Base-by-base conservation (phyloP, 768 basidiomycete genomes). In the Suillus discolor region DNA sequence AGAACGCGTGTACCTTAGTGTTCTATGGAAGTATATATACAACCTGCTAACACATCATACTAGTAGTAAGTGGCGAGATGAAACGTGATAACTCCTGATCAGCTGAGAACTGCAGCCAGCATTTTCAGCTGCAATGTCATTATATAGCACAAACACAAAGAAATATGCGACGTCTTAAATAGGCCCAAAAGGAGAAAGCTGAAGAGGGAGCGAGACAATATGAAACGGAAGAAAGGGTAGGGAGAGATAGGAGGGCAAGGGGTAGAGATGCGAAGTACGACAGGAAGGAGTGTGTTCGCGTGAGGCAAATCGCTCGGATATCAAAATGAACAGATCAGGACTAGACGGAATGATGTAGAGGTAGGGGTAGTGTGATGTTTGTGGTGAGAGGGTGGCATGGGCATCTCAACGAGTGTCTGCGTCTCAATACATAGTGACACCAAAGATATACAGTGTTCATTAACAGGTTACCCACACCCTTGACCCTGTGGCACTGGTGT, bases 81-180 rank as follows among this genome's bases (percentile, higher is more conserved):
- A 16, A 16, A 28, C 16, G 5, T 25, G 38, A 60, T 18, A 28
- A 55, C 59, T 28, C 20, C 25, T 60, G 36, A 38, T 11, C 36
- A 11, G 36, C 36, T 38, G 41, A 20, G 20, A 60, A 42, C 28
- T 11, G 18, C 59, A 28, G 59, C 41, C 28, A 60, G 59, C 25
- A 68, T 31, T 68, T 70, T 72, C 67, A 78, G 72, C 54, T 36
- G 54, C 72, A 77, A 70, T 74, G 74, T 74, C 75, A 77, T 76
- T 81, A 81, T 60, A 60, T 81, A 79, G 77, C 79, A 80, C 80
- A 80, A 66, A 75, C 73, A 66, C 54, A 47, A 69, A 71, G 69
- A 71, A 74, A 78, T 78, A 77, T 77, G 73, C 77, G 67, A 70
- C 69, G 70, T 62, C 64, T 75, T 75, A 76, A 76, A 73, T 77